Evolutionary conservation across 495 filamentous ascomycete genomes (phyloP).

Genomic region (Darksidea phi): DNA sequence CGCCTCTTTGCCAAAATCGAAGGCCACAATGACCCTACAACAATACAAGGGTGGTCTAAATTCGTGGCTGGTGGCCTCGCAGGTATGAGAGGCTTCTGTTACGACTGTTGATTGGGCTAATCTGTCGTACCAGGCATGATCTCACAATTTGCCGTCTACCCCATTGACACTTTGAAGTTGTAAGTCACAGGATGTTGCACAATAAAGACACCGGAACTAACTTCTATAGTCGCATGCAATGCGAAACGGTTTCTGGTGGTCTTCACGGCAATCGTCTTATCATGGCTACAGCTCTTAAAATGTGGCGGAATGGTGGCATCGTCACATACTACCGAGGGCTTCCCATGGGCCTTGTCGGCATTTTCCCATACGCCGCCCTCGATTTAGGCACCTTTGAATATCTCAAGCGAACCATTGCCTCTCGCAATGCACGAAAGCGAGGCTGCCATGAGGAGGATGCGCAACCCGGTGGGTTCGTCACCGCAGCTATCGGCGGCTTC

Average conservation of each 20-base stretch:
- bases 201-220: conserved; percentile 31
- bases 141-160: conserved; percentile 82
- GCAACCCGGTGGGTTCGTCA: conserved; percentile 69
- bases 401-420: conserved; percentile 70
- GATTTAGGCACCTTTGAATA: conserved; percentile 95
- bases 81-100: conserved; percentile 64
- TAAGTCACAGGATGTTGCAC: too few relatives aligned
- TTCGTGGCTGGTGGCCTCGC: conserved; percentile 88
- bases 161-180: conserved; percentile 97
- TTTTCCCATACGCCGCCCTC: conserved; percentile 97
- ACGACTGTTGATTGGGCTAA: not conserved
- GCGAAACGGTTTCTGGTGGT: conserved; percentile 84
- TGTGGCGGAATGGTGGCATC: conserved; percentile 73
- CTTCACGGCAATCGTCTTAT: conserved; percentile 82
- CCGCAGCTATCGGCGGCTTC: conserved; percentile 79
- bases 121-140: conserved; percentile 15
- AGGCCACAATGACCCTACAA: conserved; percentile 78
- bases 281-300: conserved; percentile 73
- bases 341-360: conserved; percentile 86
- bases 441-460: conserved; percentile 81
- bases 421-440: conserved; percentile 65
- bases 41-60: conserved; percentile 72
- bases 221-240: conserved; percentile 73
- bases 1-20: conserved; percentile 80
- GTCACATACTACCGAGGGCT: conserved; percentile 86